phyloP scores from a whole-genome alignment of 352 stramenopile genomes.

The Poterioochromonas sp. region DNA sequence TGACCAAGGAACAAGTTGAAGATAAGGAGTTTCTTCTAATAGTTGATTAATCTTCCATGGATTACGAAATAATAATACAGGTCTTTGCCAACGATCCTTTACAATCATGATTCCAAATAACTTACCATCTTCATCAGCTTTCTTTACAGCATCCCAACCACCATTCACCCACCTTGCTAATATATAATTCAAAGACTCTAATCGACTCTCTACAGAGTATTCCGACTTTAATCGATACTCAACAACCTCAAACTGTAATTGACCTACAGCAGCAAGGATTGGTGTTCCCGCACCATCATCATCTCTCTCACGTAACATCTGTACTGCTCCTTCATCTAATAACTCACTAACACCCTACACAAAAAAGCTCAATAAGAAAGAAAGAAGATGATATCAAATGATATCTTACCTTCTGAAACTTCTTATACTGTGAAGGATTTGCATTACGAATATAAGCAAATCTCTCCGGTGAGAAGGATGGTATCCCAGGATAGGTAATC shows the following conservation, averaged over 20 bases:
- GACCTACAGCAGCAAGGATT: constrained; percentile 61
- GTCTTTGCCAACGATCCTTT: constrained; percentile 44
- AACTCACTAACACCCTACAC: constrained; percentile 48
- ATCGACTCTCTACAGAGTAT: constrained; percentile 59
- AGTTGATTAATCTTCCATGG: constrained; percentile 47
- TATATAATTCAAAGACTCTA: constrained; percentile 63
- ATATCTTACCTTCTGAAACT: constrained; percentile 59
- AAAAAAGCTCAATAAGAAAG: constrained; percentile 17
- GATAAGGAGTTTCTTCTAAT: constrained; percentile 39
- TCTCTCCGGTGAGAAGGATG: constrained; percentile 67
- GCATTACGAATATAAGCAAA: constrained; percentile 68
- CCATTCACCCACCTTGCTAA: constrained; percentile 57
- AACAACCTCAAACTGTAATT: constrained; percentile 64
- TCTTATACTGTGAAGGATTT: constrained; percentile 66
- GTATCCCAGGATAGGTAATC: constrained; percentile 59
- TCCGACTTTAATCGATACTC: constrained; percentile 62
- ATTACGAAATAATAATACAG: constrained; percentile 48
- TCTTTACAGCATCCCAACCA: constrained; percentile 46
- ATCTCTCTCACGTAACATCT: constrained; percentile 61
- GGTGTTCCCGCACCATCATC: constrained; percentile 61
- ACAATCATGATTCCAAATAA: constrained; percentile 44
- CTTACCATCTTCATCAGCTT: constrained; percentile 38
- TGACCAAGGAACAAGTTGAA: constrained; percentile 47
- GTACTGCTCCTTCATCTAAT: constrained; percentile 66
- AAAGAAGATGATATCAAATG: background rate